Conservation (phyloP, 192 early-diverging fungal species). For the Umbelopsis isabellina region DNA sequence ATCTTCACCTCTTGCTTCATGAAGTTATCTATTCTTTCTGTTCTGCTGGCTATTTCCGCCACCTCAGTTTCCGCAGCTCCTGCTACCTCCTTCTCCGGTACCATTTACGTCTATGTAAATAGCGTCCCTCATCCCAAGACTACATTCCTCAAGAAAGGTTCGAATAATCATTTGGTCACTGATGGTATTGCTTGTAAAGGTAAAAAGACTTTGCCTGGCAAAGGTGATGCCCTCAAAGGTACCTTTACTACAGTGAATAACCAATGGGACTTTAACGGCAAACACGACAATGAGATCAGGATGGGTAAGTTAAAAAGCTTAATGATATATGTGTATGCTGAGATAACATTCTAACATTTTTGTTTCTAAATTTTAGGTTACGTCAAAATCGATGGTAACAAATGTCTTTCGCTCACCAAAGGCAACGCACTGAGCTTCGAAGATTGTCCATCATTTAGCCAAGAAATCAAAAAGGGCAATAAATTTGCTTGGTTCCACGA, state of each 20-base stretch:
- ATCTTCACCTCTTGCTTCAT: background rate
- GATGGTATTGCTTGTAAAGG: constrained; percentile 30
- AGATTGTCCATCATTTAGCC: constrained; percentile 29
- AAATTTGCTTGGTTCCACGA: constrained; percentile 41
- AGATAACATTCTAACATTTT: background rate
- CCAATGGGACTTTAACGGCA: constrained; percentile 37
- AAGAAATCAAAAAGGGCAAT: constrained; percentile 34
- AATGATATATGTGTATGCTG: background rate
- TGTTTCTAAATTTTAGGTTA: constrained; percentile 16
- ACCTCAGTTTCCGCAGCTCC: background rate
- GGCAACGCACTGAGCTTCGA: constrained; percentile 18
- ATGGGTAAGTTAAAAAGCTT: background rate
- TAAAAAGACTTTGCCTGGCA: constrained; percentile 27
- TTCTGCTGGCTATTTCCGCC: constrained; percentile 22
- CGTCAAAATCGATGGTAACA: constrained; percentile 26
- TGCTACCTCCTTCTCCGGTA: constrained; percentile 7
- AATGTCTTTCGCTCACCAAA: constrained; percentile 30
- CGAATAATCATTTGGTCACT: constrained; percentile 25
- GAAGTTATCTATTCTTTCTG: constrained; percentile 29
- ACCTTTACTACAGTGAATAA: constrained; percentile 30
- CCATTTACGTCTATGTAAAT: constrained; percentile 34
- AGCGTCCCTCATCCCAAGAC: constrained; percentile 37
- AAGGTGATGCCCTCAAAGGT: constrained; percentile 26
- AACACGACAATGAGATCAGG: constrained; percentile 29
- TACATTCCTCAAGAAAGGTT: constrained; percentile 32